phyloP scores from a whole-genome alignment of 129 eudicot species.

The Escallonia herrerae region DNA sequence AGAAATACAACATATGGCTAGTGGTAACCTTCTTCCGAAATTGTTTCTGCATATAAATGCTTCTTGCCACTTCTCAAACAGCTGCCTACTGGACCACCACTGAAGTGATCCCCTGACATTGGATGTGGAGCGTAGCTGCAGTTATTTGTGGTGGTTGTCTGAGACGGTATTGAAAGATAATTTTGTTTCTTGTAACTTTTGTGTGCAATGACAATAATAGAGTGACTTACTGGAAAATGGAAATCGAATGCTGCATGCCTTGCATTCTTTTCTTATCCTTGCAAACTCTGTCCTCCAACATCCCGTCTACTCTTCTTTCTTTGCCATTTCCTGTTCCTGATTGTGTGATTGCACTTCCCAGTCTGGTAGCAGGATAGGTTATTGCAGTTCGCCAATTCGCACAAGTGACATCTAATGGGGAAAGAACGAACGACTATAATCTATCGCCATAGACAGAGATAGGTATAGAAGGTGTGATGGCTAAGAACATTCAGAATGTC shows the following conservation, averaged over 20 bases:
- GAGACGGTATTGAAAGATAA: background rate
- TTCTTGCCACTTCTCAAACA: conserved; percentile 8
- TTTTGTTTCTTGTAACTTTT: conserved; percentile 4
- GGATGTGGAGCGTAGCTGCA: background rate
- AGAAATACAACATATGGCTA: background rate
- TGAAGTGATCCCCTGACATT: conserved; percentile 1
- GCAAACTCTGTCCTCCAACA: background rate
- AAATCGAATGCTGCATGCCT: background rate
- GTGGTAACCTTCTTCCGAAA: background rate
- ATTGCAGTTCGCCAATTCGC: background rate
- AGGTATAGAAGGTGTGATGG: no score
- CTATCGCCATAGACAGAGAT: no score
- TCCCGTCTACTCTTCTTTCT: background rate
- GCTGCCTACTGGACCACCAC: background rate
- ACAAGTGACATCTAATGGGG: background rate
- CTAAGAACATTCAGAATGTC: no score
- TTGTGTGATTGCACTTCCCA: background rate
- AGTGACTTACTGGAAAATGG: conserved; percentile 3
- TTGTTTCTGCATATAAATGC: conserved; percentile 1
- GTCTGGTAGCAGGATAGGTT: background rate
- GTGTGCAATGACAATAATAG: conserved; percentile 12
- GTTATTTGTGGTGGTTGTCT: background rate
- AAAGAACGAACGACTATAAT: no score
- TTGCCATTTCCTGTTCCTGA: background rate
- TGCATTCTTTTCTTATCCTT: background rate